Conservation (phyloP, 2,329 filamentous ascomycete genomes). For the Cytospora piceicola region DNA sequence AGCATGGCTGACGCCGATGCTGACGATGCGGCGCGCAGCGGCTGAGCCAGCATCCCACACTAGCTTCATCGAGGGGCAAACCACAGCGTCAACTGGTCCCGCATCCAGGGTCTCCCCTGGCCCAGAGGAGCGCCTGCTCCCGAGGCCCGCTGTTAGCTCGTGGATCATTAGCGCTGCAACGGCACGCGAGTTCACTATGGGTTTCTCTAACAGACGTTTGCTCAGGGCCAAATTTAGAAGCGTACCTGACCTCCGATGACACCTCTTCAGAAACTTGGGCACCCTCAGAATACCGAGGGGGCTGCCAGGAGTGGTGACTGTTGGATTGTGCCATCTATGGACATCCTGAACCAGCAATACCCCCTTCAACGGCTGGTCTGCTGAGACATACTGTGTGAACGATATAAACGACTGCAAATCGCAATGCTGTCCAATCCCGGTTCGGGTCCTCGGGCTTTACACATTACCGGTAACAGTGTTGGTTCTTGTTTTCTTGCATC, state of each 20-base stretch:
- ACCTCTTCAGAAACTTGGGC: background rate
- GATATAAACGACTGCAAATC: background rate
- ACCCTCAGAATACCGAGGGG: background rate
- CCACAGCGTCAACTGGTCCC: slow-evolving; percentile 1
- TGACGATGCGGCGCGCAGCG: background rate
- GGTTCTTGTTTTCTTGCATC: too few species aligned
- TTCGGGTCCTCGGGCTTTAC: background rate
- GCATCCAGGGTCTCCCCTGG: slow-evolving; percentile 20
- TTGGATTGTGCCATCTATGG: background rate
- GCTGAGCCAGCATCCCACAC: background rate
- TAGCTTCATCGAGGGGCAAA: background rate
- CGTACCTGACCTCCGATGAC: background rate
- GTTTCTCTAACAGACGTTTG: background rate
- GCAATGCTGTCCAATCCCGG: background rate
- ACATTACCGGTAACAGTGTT: background rate
- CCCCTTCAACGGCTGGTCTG: too few species aligned
- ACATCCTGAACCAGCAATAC: too few species aligned
- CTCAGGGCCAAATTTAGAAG: slow-evolving; percentile 8
- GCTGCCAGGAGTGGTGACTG: background rate
- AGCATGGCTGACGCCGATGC: background rate
- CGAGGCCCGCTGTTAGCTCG: background rate
- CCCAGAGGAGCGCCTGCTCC: slow-evolving; percentile 6
- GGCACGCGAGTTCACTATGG: background rate
- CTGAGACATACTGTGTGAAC: background rate
- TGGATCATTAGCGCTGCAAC: slow-evolving; percentile 7